Base-by-base conservation (phyloP, 164 flowering plant genomes). In the Nymphaea colorata region DNA sequence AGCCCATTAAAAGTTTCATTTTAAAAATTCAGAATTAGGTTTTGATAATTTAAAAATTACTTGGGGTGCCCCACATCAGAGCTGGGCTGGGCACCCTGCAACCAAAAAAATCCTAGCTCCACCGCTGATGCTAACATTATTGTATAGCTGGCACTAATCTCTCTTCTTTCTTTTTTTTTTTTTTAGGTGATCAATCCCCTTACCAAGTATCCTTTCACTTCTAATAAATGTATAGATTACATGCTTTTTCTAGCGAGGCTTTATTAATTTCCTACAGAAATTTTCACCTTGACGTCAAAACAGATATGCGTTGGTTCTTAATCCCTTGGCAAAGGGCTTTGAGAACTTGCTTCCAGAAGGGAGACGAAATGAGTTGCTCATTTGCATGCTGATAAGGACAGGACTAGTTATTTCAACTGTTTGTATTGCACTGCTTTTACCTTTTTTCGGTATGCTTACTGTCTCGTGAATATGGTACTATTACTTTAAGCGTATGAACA, bases 131-230 rank as follows among this genome's bases (percentile, higher is more conserved):
- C 12, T 51, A 51, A 8, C 8, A 15, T 8, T 51, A 8, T 5
- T 8, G 5, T 25, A 15, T 51, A 51, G 14, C 8, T 51, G 8
- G 12, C 2, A 8, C 57, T 51, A 15, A 8, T 8, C 3, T 51
- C 8, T 8, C 59, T 55, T 55, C 10, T n/a, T 61, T 61, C 6
- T 61, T 61, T 6, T n/a, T 8, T n/a, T 61, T 62, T 64, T 76
- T 43, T 88, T 59, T 88, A 93, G 98, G 93, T 93, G 67, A 79
- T 91, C 82, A 93, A 81, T 77, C 98, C 98, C 18, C 80, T 91
- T 55, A 86, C 95, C 67, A 93, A 93, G 84, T 92, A 91, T 89
- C 93, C 93, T 86, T 87, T 77, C 74, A 25, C 10, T n/a, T 15
- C 57, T 8, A 51, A 10, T 2, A 15, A 51, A 51, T 10, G 8